Base-by-base conservation (phyloP, 2,329 filamentous ascomycete genomes). In the Fusarium solani-melongenae region DNA sequence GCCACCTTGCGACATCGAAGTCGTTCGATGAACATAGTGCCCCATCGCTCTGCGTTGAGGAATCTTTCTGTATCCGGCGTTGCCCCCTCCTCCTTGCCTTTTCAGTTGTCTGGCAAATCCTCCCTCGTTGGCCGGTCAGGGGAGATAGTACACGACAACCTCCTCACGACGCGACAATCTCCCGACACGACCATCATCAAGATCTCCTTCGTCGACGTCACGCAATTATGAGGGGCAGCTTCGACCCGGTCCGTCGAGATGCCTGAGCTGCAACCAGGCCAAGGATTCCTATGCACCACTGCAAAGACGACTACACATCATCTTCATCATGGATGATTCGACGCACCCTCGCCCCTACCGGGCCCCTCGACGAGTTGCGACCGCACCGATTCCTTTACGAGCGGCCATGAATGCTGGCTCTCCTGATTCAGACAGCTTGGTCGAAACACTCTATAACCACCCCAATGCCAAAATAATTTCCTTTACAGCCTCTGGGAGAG, bases 401-500 rank as follows among this genome's bases (percentile, higher is more conserved):
- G 70, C 71, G 31, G 61, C 69, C 31, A 57, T 75, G 79, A 69
- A 72, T 67, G 59, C 74, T 74, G 61, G 69, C 56, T 74, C 74
- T 38, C 71, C 76, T 53, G 66, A 70, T n/a, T 64, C 71, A 9
- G 72, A 77, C 22, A 66, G 67, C 53, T 38, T 79, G 8, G 87
- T 93, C 74, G 92, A 94, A 80, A 93, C 91, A 2, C 88, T 97
- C 6, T 96, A 93, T 80, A 90, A 89, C 66, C 93, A 95, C 77
- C 89, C 92, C 0, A 90, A 89, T 49, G 91, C 91, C 67, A 94
- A 92, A 79, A 93, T 97, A 70, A 84, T 89, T 46, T 82, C 88
- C 15, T 90, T 90, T 74, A 86, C 81, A 20, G 84, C 83, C 24
- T 83, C 82, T 27, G 79, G 78, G 17, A 71, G 76, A 61, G 72